Evolutionary conservation across 1,284 basidiomycete genomes (phyloP), one percentile per base, ranked within the genome.

Genomic region (Vanrija pseudolonga): DNA sequence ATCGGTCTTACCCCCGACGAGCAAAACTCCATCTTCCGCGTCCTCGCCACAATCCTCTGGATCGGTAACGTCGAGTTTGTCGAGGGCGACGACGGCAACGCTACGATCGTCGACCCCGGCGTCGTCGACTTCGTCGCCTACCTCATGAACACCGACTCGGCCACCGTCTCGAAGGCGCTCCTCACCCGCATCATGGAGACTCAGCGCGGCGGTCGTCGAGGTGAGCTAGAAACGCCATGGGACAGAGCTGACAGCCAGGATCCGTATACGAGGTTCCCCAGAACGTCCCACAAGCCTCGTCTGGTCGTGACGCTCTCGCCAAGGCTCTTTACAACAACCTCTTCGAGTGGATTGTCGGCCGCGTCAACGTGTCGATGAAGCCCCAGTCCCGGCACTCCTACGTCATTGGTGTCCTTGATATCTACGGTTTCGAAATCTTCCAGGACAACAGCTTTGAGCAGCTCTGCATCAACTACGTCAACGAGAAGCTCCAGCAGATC

Each of bases 401-500:
- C 59, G 82, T 98, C 52, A 91, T 99, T 60, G 96, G 96, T 50
- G 97, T 99, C 59, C 79, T 99, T 70, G 95, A 98, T 79, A 98
- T 98, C 65, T 96, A 95, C 53, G 74, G 94, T 8, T 98, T 98
- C 69, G 94, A 98, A 74, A 98, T 98, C 71, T 98, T 98, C 73
- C 69, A 92, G 86, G 89, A 97, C 76, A 99, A 99, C 78, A 96
- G 92, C 7, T 98, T 98, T 72, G 95, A 98, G 54, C 93, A 99
- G 77, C 84, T 99, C 19, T 99, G 96, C 80, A 99, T 98, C 83
- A 99, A 99, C 80, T 99, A 98, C 69, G 96, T 99, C 80, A 99
- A 99, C 81, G 96, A 99, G 78, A 98, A 98, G 78, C 83, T 93
- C 9, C 94, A 97, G 67, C 96, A 98, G 74, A 97, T 98, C 72